Evolutionary conservation across 495 filamentous ascomycete genomes (phyloP), one percentile per base, ranked within the genome.

Genomic region (Podospora pseudocomata): DNA sequence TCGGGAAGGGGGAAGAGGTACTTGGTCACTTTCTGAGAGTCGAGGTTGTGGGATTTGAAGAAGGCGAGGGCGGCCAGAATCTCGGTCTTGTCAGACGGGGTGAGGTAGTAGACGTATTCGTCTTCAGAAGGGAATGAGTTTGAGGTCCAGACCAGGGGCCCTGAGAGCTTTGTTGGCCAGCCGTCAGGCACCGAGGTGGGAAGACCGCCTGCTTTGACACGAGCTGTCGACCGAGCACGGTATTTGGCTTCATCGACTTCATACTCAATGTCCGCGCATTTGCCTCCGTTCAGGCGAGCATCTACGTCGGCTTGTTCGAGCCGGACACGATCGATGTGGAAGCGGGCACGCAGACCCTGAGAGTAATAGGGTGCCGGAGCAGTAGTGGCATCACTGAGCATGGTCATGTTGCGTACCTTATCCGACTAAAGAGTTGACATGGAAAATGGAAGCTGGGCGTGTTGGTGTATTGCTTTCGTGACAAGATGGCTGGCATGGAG

Each of bases 91-190:
- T 74, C 72, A 5, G 28, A 60, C 0, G 57, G 49, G 15, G 72
- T 72, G 6, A 74, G 70, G 30, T 67, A 67, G 57, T 74, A 72
- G n/a, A 74, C 70, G 55, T 74, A 74, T 4, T 70, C 55, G 49
- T 26, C 63, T 57, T 74, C 72, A 55, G 70, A 63, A 11, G 64
- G 60, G 68, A 74, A 74, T 56, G 58, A 65, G 39, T 63, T 58
- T 18, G 64, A 65, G 59, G 28, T 60, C 72, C 72, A 74, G 57
- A 71, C 63, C 3, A 74, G 68, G 19, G 72, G 72, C 0, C 72
- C 72, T 4, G 62, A 56, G 18, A 74, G 66, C 64, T 68, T 56
- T 23, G 66, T 70, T 0, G 72, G 72, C 72, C 72, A 74, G 26
- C 68, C 70, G 26, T 54, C 68, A 0, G 72, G 72, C 3, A 74